Evolutionary conservation across 306 rosid genomes (phyloP), one percentile per base, ranked within the genome.

Genomic region (Cyamopsis tetragonoloba): DNA sequence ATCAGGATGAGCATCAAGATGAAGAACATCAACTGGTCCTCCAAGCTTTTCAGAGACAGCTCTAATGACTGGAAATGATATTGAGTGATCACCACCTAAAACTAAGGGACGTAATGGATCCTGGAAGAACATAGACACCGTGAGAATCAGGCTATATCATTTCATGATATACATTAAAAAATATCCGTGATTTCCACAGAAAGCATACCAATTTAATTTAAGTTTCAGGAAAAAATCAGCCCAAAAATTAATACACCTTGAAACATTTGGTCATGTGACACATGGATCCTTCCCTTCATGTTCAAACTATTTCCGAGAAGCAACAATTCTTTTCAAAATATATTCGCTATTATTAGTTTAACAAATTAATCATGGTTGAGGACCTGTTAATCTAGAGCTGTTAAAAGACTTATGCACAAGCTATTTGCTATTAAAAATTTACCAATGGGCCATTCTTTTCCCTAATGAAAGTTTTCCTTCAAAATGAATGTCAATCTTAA

Each of bases 1-100:
- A 84, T 93, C 99, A 14, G 99, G 99, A 77, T 93, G 99, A 0
- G 99, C 99, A 77, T 93, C 99, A 37, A 93, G 81, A 80, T 93
- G 99, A 83, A 93, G 99, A 82, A 93, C 76, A 71, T 88, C 99
- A 51, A 90, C 66, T 7, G 84, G 97, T 64, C 96, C 97, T 63
- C 96, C 99, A 56, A 88, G 99, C 91, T 88, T 93, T 81, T 93
- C 96, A 18, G 87, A 86, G 46, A 93, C 90, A 18, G 96, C 97
- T 90, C 95, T 77, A 37, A 90, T 70, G 66, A 88, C 97, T 30
- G 97, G 99, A 76, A 32, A 93, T 10, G 99, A 93, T 72, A 93
- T 90, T 41, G 99, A 93, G 80, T 93, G 99, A 69, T 93, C 97
- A 20, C 99, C 99, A 57, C 99, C 99, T 47, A 93, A 82, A 70